Conservation (phyloP, 2,329 filamentous ascomycete genomes). For the Sarocladiaceae sp. region DNA sequence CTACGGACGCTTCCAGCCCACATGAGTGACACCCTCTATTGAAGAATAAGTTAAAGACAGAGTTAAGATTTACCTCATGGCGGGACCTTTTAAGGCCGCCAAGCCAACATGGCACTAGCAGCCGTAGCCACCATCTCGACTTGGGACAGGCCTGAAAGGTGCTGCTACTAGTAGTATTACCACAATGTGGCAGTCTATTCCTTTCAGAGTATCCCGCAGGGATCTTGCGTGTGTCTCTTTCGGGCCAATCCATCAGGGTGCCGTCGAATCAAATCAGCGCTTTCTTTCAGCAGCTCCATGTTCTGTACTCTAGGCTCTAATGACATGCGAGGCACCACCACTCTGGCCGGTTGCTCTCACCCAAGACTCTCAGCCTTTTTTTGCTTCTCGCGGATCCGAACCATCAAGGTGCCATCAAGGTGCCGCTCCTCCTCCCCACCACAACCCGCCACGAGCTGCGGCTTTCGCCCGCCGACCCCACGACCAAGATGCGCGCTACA, state of each 20-base stretch:
- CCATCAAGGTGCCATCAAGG: conserved; percentile 7
- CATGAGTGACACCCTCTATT: too few species aligned
- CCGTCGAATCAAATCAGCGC: conserved; percentile 6
- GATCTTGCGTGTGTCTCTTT: neutral
- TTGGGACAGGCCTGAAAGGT: too few species aligned
- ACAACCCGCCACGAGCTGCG: conserved; percentile 1
- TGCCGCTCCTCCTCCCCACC: neutral
- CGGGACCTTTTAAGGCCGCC: neutral
- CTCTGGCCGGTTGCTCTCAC: too few species aligned
- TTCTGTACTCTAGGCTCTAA: too few species aligned
- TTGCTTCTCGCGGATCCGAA: too few species aligned
- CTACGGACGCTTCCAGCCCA: too few species aligned
- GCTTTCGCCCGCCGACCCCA: too few species aligned
- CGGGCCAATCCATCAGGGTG: conserved; percentile 7
- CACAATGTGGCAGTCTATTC: too few species aligned
- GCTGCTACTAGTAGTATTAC: too few species aligned
- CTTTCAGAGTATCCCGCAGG: neutral
- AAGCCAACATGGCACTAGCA: neutral
- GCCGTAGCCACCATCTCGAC: too few species aligned
- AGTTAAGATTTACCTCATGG: neutral
- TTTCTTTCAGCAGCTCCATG: conserved; percentile 1
- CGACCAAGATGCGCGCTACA: neutral
- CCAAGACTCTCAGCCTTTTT: conserved; percentile 5
- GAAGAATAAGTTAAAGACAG: neutral
- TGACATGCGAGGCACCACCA: too few species aligned